Base-by-base conservation (phyloP, 129 eudicot genomes). In the Helianthus annuus region DNA sequence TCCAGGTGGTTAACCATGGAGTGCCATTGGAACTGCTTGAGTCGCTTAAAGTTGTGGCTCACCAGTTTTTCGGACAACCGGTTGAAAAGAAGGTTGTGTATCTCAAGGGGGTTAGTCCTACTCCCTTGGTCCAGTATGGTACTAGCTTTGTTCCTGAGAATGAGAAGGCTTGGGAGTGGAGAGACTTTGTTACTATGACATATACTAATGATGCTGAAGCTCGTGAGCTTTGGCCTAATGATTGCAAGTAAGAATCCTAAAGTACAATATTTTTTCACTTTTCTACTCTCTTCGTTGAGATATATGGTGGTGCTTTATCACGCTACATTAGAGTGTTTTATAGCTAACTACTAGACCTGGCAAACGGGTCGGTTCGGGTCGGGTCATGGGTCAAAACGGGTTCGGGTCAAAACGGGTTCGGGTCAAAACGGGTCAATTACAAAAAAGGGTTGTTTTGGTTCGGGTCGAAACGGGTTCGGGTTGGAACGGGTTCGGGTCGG, bases 1-100 rank as follows among this genome's bases (percentile, higher is more conserved):
- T 83, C 36, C 87, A 83, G 60, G 87, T 83, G 74, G 81, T 83
- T 44, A 83, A 83, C 76, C 87, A 83, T 61, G 81, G 82, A 22
- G 87, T 79, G 52, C 78, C 3, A 27, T 27, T 27, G 32, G 32
- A 27, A 27, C 32, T 27, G 32, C 32, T 27, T 1, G 81, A 79
- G 46, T 60, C 81, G 0, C 79, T 79, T 58, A 83, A 79, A 75
- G 69, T n/a, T 38, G 65, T 79, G 0, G 81, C 87, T 2, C 84
- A 79, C 32, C 54, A 24, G 11, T 83, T 83, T 57, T 83, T 83
- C 7, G 17, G n/a, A 3, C 87, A 79, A 36, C 76, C 84, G 7
- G 49, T 81, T 3, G 79, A 65, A 58, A 75, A 70, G 34, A 83
- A 83, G 77, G 87, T 79, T 9, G 70, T 76, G 12, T 83, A 79